Conservation (phyloP, 1,284 basidiomycete genomes). For the Marasmius oreades region DNA sequence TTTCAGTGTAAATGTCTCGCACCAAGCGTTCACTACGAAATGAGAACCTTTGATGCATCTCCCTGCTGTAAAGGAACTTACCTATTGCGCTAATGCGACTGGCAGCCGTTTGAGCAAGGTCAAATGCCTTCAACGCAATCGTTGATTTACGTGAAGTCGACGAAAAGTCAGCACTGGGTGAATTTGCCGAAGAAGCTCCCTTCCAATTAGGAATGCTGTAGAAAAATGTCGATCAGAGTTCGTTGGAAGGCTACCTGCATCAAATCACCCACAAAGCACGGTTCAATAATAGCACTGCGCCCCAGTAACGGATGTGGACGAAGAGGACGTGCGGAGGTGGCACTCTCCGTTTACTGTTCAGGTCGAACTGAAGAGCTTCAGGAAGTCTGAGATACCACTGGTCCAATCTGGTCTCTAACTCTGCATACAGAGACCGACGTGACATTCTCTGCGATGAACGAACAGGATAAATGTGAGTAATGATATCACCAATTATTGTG, state of each 20-base stretch:
- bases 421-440: slow-evolving; percentile 44
- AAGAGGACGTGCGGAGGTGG: slow-evolving; percentile 67
- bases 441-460: slow-evolving; percentile 42
- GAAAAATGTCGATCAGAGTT: slow-evolving; percentile 9
- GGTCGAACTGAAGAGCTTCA: slow-evolving; percentile 58
- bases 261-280: slow-evolving; percentile 69
- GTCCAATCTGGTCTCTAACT: slow-evolving; percentile 67
- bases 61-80: slow-evolving; percentile 24
- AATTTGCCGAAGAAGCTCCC: slow-evolving; percentile 35
- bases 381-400: slow-evolving; percentile 76
- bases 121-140: slow-evolving; percentile 61
- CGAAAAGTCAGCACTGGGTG: slow-evolving; percentile 34
- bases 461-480: slow-evolving; percentile 74
- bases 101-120: slow-evolving; percentile 75
- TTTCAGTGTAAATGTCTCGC: slow-evolving; percentile 60
- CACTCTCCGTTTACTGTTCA: slow-evolving; percentile 43
- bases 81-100: slow-evolving; percentile 70
- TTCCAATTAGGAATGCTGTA: slow-evolving; percentile 66
- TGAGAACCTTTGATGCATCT: slow-evolving; percentile 6
- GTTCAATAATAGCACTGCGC: slow-evolving; percentile 71
- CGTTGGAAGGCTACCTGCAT: neutral
- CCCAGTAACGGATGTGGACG: slow-evolving; percentile 79
- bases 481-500: slow-evolving; percentile 62
- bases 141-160: slow-evolving; percentile 36
- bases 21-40: slow-evolving; percentile 51